Conservation (phyloP, 176 grass and related monocot genomes). For the Leersia perrieri region DNA sequence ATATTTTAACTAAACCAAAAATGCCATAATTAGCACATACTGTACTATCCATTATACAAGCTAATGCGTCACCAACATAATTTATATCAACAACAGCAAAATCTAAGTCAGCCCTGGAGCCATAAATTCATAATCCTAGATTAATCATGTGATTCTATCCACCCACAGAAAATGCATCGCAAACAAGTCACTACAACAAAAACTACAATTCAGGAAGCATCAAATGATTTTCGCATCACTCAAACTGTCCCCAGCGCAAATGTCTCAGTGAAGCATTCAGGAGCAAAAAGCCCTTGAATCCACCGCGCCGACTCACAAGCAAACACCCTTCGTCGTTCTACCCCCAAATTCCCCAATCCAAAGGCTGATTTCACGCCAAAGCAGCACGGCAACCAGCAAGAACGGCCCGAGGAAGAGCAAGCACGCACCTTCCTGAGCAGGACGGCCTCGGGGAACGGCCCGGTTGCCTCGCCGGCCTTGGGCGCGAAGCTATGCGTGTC, state of each 20-base stretch:
- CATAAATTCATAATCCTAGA: not conserved
- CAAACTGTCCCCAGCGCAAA: not conserved
- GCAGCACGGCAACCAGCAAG: too few species aligned
- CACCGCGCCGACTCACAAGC: not conserved
- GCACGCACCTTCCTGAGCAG: constrained; percentile 72
- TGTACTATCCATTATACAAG: not conserved
- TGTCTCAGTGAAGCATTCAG: too few species aligned
- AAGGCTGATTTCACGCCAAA: not conserved
- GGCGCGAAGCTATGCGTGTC: constrained; percentile 57
- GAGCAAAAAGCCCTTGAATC: too few species aligned
- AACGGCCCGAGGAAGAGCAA: not conserved
- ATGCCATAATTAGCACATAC: not conserved
- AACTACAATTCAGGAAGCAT: too few species aligned
- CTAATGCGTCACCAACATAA: not conserved
- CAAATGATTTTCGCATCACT: too few species aligned
- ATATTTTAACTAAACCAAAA: not conserved
- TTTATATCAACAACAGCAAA: not conserved
- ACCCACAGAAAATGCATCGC: not conserved
- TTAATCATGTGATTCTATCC: not conserved
- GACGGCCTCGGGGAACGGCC: constrained; percentile 75
- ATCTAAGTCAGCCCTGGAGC: not conserved
- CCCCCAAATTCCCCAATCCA: not conserved
- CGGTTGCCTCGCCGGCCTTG: constrained; percentile 51
- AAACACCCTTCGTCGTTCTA: not conserved
- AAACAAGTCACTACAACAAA: not conserved